Evolutionary conservation across 192 early-diverging fungal species (phyloP).

Genomic region (Coemansia erecta): DNA sequence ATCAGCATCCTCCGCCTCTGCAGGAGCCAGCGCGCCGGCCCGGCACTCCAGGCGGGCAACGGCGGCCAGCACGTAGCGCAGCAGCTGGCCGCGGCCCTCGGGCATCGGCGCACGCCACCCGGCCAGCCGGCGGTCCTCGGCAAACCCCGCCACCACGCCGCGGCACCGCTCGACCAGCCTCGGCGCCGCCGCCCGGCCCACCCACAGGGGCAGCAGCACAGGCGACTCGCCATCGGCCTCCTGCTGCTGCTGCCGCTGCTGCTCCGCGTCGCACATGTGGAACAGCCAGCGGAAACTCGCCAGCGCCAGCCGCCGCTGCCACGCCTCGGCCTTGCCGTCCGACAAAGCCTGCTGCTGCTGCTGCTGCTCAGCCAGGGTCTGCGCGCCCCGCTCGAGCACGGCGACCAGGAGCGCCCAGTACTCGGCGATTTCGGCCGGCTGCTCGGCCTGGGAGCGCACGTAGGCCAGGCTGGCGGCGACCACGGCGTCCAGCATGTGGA

Average conservation of each 20-base stretch:
- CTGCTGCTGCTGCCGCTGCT: background rate
- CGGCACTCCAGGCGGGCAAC: conserved; percentile 31
- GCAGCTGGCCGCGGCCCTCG: conserved; percentile 14
- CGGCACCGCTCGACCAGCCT: conserved; percentile 32
- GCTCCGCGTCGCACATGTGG: conserved; percentile 16
- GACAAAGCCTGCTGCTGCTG: conserved; percentile 25
- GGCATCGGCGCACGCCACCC: conserved; percentile 33
- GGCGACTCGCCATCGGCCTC: no score
- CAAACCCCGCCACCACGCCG: conserved; percentile 24
- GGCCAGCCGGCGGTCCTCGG: conserved; percentile 19
- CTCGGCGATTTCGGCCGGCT: conserved; percentile 15
- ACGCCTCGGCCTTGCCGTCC: background rate
- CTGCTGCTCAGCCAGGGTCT: conserved; percentile 1
- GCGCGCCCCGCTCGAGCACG: conserved; percentile 31
- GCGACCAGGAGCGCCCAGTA: conserved; percentile 37
- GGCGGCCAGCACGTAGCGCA: conserved; percentile 26
- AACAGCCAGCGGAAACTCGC: conserved; percentile 43
- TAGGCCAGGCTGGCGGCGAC: conserved; percentile 19
- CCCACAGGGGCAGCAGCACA: conserved; percentile 26
- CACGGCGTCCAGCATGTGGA: conserved; percentile 28
- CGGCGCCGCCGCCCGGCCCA: conserved; percentile 21
- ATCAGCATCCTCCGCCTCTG: no score
- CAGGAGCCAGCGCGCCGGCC: conserved; percentile 7
- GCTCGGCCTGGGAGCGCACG: background rate
- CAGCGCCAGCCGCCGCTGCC: conserved; percentile 23